Percentiles rank a stretch among this genome's conserved stretches.
Conservation (phyloP, 257 asterid species). For the Osmanthus fragrans region DNA sequence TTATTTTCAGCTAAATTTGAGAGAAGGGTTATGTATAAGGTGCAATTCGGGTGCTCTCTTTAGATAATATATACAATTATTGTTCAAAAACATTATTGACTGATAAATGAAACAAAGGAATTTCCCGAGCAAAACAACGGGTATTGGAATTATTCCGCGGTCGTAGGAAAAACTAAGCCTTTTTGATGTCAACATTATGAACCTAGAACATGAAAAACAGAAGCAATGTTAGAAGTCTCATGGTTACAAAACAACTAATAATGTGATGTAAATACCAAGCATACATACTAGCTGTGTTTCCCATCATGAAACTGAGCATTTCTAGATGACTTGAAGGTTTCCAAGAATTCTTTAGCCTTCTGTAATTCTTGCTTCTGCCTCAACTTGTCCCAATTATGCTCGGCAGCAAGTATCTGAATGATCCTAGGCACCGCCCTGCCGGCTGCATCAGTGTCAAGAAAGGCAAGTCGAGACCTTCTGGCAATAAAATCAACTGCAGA, state of each 20-base stretch:
- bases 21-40: neutral
- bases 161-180: slow-evolving; percentile 18
- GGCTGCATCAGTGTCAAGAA: slow-evolving; percentile 97
- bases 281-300: slow-evolving; percentile 63
- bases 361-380: slow-evolving; percentile 65
- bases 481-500: slow-evolving; percentile 94
- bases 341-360: slow-evolving; percentile 65
- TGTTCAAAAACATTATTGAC: neutral
- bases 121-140: slow-evolving; percentile 15
- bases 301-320: slow-evolving; percentile 95
- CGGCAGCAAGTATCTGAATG: slow-evolving; percentile 74
- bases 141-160: slow-evolving; percentile 5
- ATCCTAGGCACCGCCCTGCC: slow-evolving; percentile 76
- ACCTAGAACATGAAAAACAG: slow-evolving; percentile 31
- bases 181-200: slow-evolving; percentile 16
- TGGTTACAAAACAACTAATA: neutral
- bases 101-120: slow-evolving; percentile 20
- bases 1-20: neutral
- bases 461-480: slow-evolving; percentile 94
- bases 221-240: neutral
- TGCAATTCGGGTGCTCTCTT: neutral
- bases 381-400: slow-evolving; percentile 87
- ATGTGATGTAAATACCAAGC: neutral
- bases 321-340: slow-evolving; percentile 91
- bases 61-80: slow-evolving; percentile 2